phyloP scores from a whole-genome alignment of 2,329 filamentous ascomycete genomes.

The Neopestalotiopsis clavispora region DNA sequence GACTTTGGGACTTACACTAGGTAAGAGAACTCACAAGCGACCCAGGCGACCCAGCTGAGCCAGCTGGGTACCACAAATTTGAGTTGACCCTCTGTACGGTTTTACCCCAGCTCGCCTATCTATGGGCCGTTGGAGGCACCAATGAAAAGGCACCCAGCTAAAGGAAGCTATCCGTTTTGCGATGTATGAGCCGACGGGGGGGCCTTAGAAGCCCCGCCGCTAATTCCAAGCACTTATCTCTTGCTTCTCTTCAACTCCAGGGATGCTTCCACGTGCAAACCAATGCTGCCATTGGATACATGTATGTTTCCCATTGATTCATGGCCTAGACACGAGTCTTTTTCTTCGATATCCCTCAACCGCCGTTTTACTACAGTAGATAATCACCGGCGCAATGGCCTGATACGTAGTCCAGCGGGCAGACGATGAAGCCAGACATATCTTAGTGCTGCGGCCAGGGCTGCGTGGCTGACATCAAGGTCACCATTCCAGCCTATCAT shows the following conservation, averaged over 20 bases:
- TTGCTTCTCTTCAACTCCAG: not conserved
- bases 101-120: constrained; percentile 5
- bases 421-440: not conserved
- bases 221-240: constrained; percentile 6
- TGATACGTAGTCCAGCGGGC: not conserved
- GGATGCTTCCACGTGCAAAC: not conserved
- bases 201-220: not conserved
- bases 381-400: not conserved
- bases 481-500: not conserved
- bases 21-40: not conserved
- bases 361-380: not conserved
- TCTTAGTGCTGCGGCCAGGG: not conserved
- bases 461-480: not conserved
- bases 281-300: not conserved
- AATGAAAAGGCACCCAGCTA: not conserved
- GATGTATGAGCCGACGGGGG: constrained; percentile 1
- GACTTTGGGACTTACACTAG: too few relatives aligned
- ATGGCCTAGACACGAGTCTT: not conserved
- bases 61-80: constrained; percentile 8
- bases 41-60: not conserved
- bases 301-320: not conserved
- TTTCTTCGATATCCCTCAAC: not conserved
- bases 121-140: not conserved
- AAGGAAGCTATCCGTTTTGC: constrained; percentile 9
- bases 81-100: not conserved